A percentile compares a stretch with the other conserved stretches of the same genome.
These are phyloP conservation scores for Hanseniaspora clermontiae DNA, from an alignment of 805 yeast genomes.

Conservation along the genomic window DNA sequence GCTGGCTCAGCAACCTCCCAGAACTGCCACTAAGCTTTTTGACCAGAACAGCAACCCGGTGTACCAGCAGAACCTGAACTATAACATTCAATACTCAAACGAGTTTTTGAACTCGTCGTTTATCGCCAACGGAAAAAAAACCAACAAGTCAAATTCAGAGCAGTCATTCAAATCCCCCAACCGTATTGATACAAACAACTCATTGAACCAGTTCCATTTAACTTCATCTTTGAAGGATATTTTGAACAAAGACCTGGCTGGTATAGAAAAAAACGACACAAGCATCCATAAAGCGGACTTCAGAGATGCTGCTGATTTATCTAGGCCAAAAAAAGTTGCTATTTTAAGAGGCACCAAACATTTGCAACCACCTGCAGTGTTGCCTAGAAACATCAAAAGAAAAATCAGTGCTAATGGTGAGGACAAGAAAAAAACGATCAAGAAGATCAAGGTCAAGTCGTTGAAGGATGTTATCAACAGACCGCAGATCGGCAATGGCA, in stretches of 20 bases:
- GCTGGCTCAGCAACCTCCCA: not conserved
- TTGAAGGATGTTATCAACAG: slow-evolving; percentile 7
- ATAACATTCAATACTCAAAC: not conserved
- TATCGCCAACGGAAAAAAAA: not conserved
- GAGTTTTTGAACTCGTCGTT: not conserved
- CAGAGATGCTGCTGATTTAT: not conserved
- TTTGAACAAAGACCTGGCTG: not conserved
- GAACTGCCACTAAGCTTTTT: not conserved
- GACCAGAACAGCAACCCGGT: not conserved
- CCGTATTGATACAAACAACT: not conserved
- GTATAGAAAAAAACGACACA: not conserved
- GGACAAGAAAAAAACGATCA: not conserved
- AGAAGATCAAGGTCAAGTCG: not conserved
- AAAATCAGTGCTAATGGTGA: not conserved
- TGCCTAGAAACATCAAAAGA: not conserved
- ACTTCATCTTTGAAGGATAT: not conserved
- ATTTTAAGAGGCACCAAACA: not conserved
- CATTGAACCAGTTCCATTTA: not conserved
- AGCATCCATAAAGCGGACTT: not conserved
- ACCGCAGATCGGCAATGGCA: not conserved
- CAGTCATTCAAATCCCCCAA: not conserved
- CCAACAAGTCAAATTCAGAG: not conserved
- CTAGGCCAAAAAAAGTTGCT: not conserved
- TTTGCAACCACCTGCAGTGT: not conserved
- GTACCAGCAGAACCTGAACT: not conserved